Evolutionary conservation across 179 eudicot genomes (phyloP), one percentile per base, ranked within the genome.

Genomic region (Drosera spatulata): DNA sequence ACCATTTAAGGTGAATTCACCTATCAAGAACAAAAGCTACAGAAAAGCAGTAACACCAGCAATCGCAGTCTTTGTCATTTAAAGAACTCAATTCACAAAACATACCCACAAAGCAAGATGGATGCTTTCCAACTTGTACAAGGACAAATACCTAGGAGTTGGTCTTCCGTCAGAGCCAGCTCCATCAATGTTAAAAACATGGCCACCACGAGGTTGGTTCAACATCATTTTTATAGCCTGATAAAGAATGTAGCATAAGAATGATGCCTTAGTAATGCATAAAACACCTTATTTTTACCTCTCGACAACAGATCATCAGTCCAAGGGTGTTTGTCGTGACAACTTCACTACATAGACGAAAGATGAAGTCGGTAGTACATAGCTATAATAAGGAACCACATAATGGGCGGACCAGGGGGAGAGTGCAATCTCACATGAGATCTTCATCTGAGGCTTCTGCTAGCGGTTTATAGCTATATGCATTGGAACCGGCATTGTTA

Each of bases 131-230:
- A 22, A 22, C 33, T 22, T 22, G 33, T 22, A 22, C 33, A 22
- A 22, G 33, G 33, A 22, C 50, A 33, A 40, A 42, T 65, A 87
- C 98, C 98, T 84, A 41, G 98, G 98, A 42, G 98, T 91, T 39
- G 98, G 98, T 76, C 98, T 84, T 70, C 98, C 98, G 75, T 91
- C 98, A 63, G 98, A 91, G 69, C 96, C 98, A 62, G 98, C 98
- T 64, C 98, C 98, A 72, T 91, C 98, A 64, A 88, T 88, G 65
- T 91, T 91, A 61, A 85, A 91, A 61, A 91, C 71, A 74, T 91
- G 98, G 45, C 96, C 98, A 10, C 98, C 98, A 58, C 87, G 73
- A 64, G 84, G 78, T 70, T 91, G 98, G 60, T 75, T 80, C 63
- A 78, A 63, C 98, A 91, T 88, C 96, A 85, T 78, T 50, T 88